Evolutionary conservation across 1,139 yeast genomes (phyloP), one percentile per base, ranked within the genome.

Genomic region (Kurtzmaniella natalensis): DNA sequence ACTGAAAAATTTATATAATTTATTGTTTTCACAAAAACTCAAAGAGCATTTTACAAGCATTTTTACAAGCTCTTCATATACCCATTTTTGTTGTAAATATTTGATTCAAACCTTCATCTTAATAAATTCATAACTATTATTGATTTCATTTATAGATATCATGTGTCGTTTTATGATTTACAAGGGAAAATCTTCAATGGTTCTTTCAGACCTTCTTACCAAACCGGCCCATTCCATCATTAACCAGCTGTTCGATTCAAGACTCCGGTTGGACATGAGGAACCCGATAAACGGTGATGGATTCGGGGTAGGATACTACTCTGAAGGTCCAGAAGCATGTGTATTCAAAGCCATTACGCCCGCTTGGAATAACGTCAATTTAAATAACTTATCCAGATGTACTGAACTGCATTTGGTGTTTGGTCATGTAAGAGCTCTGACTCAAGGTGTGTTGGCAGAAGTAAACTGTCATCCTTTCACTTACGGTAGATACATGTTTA

Each of bases 261-360:
- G 98, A 35, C 70, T 92, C 29, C 72, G 98, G 34, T 69, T 92
- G 27, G 98, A 92, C 51, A 81, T 80, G 68, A 71, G 81, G 44
- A 78, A 95, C 37, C 97, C 98, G 3, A 87, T 92, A 45, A 92
- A 92, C 54, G 98, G 98, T 27, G 98, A 92, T 57, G 98, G 98
- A 2, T 92, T 92, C 56, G 98, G 98, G 1, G 94, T 92, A 7
- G 97, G 97, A 1, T 92, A 92, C 61, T 92, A 92, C 53, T 72
- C 85, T 1, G 64, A 80, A 6, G 83, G 78, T 18, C 53, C 63
- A 27, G 50, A 54, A 36, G 61, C 67, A 7, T 50, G 64, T 41
- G 73, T 88, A 3, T 92, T 85, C 64, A 82, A 87, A 48, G 96
- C 97, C 14, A 89, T 88, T 35, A 92, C 97, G 0, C 96, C 95